A percentile compares a stretch with the other conserved stretches of the same genome.
These are phyloP conservation scores for Ordospora pajunii DNA, from an alignment of 371 early-diverging fungal genomes.

Conservation along the genomic window DNA sequence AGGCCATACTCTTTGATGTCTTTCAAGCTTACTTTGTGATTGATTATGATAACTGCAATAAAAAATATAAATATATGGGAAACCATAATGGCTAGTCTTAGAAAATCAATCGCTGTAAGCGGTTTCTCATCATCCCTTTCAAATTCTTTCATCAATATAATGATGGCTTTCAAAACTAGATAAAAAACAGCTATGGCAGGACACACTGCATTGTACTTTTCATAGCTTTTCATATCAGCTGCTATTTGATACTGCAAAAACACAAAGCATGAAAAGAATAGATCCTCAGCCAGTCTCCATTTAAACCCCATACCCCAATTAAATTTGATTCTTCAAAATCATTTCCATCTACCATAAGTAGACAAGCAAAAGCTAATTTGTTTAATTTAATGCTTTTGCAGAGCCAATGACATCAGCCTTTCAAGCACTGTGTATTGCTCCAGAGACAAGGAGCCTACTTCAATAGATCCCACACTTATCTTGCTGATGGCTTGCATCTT, in stretches of 20 bases:
- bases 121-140: background rate
- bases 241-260: background rate
- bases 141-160: background rate
- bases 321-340: background rate
- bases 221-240: background rate
- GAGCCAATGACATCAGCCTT: background rate
- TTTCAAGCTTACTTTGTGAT: background rate
- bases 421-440: slow-evolving; percentile 4
- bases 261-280: background rate
- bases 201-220: background rate
- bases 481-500: slow-evolving; percentile 12
- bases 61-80: background rate
- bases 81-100: background rate
- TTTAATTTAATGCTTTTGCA: slow-evolving; percentile 10
- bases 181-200: background rate
- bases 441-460: background rate
- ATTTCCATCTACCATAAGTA: background rate
- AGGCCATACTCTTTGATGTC: background rate
- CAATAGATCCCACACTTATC: background rate
- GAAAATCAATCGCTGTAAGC: background rate
- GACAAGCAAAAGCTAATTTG: background rate
- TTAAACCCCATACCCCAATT: background rate
- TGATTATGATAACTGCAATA: background rate
- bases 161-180: background rate
- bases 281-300: background rate